Percentiles rank a stretch among this genome's conserved stretches.
phyloP scores from a whole-genome alignment of 768 basidiomycete genomes.

The Hortiboletus campestris region DNA sequence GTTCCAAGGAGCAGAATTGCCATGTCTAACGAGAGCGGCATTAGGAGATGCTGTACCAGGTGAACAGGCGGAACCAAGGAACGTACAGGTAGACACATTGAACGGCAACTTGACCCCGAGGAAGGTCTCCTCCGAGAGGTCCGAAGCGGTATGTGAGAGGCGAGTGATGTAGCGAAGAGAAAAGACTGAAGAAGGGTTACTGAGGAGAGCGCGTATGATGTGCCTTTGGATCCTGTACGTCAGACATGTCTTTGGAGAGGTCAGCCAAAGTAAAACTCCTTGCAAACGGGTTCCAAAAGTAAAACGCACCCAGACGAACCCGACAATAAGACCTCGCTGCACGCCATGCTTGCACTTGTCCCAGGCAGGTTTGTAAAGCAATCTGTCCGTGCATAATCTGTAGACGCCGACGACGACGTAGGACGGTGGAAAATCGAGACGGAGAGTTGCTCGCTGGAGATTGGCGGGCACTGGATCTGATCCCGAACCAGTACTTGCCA shows the following conservation, averaged over 20 bases:
- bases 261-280: neutral
- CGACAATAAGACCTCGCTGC: slow-evolving; percentile 65
- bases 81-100: slow-evolving; percentile 64
- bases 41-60: neutral
- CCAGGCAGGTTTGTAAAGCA: slow-evolving; percentile 74
- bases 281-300: neutral
- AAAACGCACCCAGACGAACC: slow-evolving; percentile 64
- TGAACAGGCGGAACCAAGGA: neutral
- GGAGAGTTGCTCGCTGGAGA: slow-evolving; percentile 52
- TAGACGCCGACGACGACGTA: slow-evolving; percentile 87
- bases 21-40: slow-evolving; percentile 51
- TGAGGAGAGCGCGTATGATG: slow-evolving; percentile 47
- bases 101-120: slow-evolving; percentile 69
- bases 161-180: slow-evolving; percentile 28
- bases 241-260: slow-evolving; percentile 48
- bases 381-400: slow-evolving; percentile 71
- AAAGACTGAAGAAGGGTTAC: slow-evolving; percentile 27
- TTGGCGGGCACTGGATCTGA: slow-evolving; percentile 39
- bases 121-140: slow-evolving; percentile 47
- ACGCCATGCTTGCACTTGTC: slow-evolving; percentile 81
- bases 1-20: slow-evolving; percentile 69
- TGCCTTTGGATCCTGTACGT: slow-evolving; percentile 72
- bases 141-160: slow-evolving; percentile 26
- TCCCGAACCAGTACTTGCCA: neutral
- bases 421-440: slow-evolving; percentile 75